Evolutionary conservation across 2,329 filamentous ascomycete species (phyloP).

Genomic region (Cyanodermella asteris): DNA sequence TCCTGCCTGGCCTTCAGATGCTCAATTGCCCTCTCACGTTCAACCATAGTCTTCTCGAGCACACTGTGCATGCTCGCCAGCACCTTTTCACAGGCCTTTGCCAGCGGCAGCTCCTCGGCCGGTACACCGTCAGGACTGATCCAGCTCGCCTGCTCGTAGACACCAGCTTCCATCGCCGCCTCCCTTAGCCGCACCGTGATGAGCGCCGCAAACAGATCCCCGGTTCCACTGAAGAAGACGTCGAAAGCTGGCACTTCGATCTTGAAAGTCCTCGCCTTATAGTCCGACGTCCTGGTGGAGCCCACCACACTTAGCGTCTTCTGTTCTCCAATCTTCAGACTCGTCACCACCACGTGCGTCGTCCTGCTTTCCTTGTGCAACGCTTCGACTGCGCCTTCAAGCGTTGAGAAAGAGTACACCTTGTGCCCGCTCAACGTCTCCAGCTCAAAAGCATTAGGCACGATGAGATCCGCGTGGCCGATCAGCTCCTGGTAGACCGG

Average conservation of each 20-base stretch:
- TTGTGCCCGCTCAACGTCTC: constrained; percentile 72
- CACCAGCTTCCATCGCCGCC: constrained; percentile 28
- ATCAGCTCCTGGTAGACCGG: constrained; percentile 71
- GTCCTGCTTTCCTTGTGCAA: constrained; percentile 57
- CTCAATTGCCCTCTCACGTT: constrained; percentile 43
- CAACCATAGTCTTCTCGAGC: constrained; percentile 42
- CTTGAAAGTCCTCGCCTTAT: constrained; percentile 61
- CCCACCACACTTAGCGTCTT: constrained; percentile 49
- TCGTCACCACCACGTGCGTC: constrained; percentile 84
- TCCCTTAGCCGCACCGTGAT: constrained; percentile 74
- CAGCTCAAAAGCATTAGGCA: constrained; percentile 94
- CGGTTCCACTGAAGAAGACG: constrained; percentile 88
- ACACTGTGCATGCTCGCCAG: constrained; percentile 83
- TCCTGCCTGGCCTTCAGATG: constrained; percentile 22
- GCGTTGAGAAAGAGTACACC: constrained; percentile 51
- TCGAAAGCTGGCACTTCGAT: constrained; percentile 72
- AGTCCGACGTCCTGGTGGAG: constrained; percentile 42
- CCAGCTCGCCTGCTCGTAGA: constrained; percentile 45
- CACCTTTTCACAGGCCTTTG: constrained; percentile 65
- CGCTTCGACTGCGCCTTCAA: constrained; percentile 51
- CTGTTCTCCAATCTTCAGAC: constrained; percentile 31
- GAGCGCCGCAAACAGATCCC: constrained; percentile 94
- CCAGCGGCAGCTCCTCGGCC: constrained; percentile 55
- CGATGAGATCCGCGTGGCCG: constrained; percentile 64
- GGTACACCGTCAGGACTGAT: constrained; percentile 49